These are phyloP conservation scores for Penicillium canariense DNA, from an alignment of 495 filamentous ascomycete genomes.

Conservation along the genomic window DNA sequence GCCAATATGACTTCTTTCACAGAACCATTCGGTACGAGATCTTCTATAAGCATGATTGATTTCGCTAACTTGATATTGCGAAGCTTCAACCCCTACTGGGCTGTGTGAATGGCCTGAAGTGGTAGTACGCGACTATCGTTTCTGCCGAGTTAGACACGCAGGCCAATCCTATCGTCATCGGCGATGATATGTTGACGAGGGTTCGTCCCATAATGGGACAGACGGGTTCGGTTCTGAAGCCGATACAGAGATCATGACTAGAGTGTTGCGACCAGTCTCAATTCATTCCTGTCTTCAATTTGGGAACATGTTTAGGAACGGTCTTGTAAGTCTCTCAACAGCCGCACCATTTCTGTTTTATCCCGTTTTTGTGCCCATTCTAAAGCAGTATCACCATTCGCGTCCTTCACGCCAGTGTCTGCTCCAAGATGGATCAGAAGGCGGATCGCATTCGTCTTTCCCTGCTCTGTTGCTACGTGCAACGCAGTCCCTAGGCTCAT, in stretches of 20 bases:
- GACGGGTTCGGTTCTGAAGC: neutral
- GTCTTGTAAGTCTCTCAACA: no score
- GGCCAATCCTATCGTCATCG: conserved; percentile 2
- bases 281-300: no score
- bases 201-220: neutral
- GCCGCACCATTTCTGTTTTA: no score
- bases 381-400: no score
- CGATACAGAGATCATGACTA: conserved; percentile 3
- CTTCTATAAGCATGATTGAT: neutral
- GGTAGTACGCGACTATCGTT: neutral
- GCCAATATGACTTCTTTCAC: conserved; percentile 2
- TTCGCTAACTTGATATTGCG: neutral
- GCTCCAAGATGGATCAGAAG: no score
- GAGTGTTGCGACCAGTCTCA: no score
- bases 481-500: no score
- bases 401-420: no score
- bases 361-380: no score
- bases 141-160: neutral
- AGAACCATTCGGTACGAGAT: conserved; percentile 3
- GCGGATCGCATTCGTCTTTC: no score
- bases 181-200: conserved; percentile 3
- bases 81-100: neutral
- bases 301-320: no score
- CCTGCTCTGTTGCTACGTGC: no score
- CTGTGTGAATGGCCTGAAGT: conserved; percentile 6